Evolutionary conservation across 371 early-diverging fungal species (phyloP), one percentile per base, ranked within the genome.

Genomic region (Mucor ambiguus): DNA sequence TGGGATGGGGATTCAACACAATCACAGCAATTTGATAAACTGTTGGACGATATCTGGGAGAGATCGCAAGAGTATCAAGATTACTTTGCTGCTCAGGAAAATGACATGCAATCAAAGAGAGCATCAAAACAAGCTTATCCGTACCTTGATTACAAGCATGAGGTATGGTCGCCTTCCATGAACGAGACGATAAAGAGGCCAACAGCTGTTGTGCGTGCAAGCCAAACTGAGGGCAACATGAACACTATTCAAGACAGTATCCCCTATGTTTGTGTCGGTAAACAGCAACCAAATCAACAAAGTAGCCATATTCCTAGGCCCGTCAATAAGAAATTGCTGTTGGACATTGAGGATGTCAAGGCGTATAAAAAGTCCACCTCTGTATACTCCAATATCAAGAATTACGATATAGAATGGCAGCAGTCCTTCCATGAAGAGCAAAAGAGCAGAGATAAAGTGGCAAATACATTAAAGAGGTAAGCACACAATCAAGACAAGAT

Each of bases 381-480:
- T 20, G 70, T 52, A 0, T 70, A 70, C 22, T 66, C 70, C 0
- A 57, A 58, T 30, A 48, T 70, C 10, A 61, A 61, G 24, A 66
- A 68, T 29, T 69, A 69, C 56, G 72, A 67, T 33, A 30, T 68
- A 8, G 46, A 65, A 7, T 78, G 78, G 78, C 75, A 78, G 56
- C 32, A 63, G 24, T 60, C 54, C 12, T 75, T 78, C 44, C 75
- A 74, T 49, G 55, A 55, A 11, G 57, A 70, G 20, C 73, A 75
- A 43, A 61, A 72, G 22, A 62, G 66, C 37, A 58, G 58, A 16
- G 70, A 68, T 12, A 76, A 76, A 41, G 66, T 76, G 4, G 67
- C 64, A 12, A 65, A 57, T 10, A 71, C 68, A 46, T 29, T 79
- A 6, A 67, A 71, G 41, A 72, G 77, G 79, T 79, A 76, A 18